Evolutionary conservation across 495 filamentous ascomycete species (phyloP), one percentile per base, ranked within the genome.

Genomic region (Penicillium parvum): DNA sequence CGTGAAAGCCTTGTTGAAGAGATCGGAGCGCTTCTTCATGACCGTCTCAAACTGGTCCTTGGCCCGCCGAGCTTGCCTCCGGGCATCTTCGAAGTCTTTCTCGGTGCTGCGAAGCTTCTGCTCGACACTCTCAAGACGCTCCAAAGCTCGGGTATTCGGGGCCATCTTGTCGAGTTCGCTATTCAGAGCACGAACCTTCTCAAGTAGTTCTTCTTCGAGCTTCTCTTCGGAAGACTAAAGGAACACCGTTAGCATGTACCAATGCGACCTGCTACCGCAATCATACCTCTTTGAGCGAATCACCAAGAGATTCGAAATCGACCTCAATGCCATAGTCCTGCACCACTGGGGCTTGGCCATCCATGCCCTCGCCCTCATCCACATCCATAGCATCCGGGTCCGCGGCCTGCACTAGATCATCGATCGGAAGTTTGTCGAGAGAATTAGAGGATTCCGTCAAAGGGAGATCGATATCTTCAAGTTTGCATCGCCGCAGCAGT

Each of bases 261-360:
- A 19, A 1, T 14, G 8, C 6, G 5, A 10, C 22, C 17, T 22
- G 8, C 4, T 10, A 19, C 5, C 15, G 15, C 17, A n/a, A 10
- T 2, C 26, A 57, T 66, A 86, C 86, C 57, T 84, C 79, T 64
- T 85, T 87, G 9, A 96, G 72, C 12, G 94, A 88, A 17, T 90
- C 87, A 47, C 89, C 87, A 3, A 99, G 77, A 36, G 81, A 78
- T 37, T 87, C 81, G 67, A 94, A 99, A 63, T 95, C 82, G 39
- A 94, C 74, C 46, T 92, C 85, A 45, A 99, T 95, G 38, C 94
- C 94, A 57, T 95, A 92, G 61, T 96, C 88, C 52, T 91, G 81
- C 11, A 85, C 77, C 2, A 73, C 71, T 17, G 75, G 68, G 5
- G 57, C 51, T 37, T 68, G 12, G 5, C 8, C 66, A 14, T 55